Evolutionary conservation across 2,329 filamentous ascomycete species (phyloP), one percentile per base, ranked within the genome.

Genomic region (Penicillium verrucosum): DNA sequence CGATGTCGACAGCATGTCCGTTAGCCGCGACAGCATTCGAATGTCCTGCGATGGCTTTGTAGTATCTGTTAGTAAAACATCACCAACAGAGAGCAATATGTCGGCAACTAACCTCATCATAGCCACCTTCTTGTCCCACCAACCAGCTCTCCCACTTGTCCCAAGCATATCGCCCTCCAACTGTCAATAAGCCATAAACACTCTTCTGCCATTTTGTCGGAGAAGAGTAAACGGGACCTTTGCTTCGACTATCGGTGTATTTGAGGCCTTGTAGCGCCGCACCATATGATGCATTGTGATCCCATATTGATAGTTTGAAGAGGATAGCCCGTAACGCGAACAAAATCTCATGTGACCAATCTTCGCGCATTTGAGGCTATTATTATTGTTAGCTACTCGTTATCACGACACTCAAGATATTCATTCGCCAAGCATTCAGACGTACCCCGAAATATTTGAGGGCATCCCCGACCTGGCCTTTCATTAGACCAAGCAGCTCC

Each of bases 291-390:
- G 94, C 90, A 73, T 96, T 88, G 73, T 97, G 90, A 73, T 97
- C 92, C 94, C 94, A 99, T 57, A 99, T 87, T 16, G 89, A 91
- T 60, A 99, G 83, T 76, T 99, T 99, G 81, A 97, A 99, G 8
- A 99, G 79, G 3, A 92, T 79, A 2, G 88, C 85, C 45, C 93
- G 83, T 54, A 99, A 80, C 0, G 80, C 83, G 29, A 97, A 81
- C 60, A 89, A 81, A 52, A 97, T 93, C 76, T 97, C 94, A 51
- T 89, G 82, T 14, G 87, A 86, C 86, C 90, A 97, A 68, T 96
- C 90, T 72, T 96, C 91, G 57, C 89, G 85, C 43, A 96, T 76
- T 72, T 92, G 85, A 16, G 81, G 70, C 72, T 80, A 59, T 21
- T 18, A 9, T 5, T 1, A 34, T 48, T 53, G 52, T 37, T 53